A percentile compares a stretch with the other conserved stretches of the same genome.
Conservation (phyloP, 139 green algal genomes). For the Yamagishiella unicocca region DNA sequence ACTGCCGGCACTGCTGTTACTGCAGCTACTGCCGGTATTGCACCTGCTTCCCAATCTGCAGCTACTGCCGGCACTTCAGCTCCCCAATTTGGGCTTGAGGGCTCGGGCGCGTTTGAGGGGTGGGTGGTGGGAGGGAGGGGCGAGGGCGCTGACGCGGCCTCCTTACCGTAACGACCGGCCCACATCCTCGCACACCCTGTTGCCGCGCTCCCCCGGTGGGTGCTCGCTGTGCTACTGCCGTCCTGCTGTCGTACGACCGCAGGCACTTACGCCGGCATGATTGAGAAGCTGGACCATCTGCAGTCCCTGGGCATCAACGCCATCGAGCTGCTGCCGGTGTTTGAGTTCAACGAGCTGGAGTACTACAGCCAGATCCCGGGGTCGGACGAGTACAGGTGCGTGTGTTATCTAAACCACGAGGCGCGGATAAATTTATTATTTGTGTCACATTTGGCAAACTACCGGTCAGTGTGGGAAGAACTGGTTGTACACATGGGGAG, state of each 20-base stretch:
- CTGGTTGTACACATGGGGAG: too few relatives aligned
- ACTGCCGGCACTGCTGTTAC: too few relatives aligned
- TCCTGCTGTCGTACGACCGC: background rate
- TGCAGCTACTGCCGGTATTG: too few relatives aligned
- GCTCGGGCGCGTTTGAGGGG: background rate
- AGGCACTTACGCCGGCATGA: conserved; percentile 91
- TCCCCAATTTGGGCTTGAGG: too few relatives aligned
- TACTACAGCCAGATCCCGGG: conserved; percentile 87
- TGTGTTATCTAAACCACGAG: too few relatives aligned
- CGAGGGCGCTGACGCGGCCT: background rate
- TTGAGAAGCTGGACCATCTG: conserved; percentile 95
- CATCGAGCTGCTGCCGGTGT: conserved; percentile 95
- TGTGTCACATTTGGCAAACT: too few relatives aligned
- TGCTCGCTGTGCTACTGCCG: background rate
- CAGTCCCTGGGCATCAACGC: conserved; percentile 91
- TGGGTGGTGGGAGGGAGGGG: background rate
- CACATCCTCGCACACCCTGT: background rate
- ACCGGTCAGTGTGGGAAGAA: too few relatives aligned
- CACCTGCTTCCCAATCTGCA: too few relatives aligned
- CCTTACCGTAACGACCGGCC: too few relatives aligned
- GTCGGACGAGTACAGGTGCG: conserved; percentile 51
- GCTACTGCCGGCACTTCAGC: too few relatives aligned
- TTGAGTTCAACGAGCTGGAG: conserved; percentile 98
- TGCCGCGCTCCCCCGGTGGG: too few relatives aligned
- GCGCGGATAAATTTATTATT: too few relatives aligned